Conservation (phyloP, 2,329 filamentous ascomycete genomes). For the Hypoxylon rubiginosum region DNA sequence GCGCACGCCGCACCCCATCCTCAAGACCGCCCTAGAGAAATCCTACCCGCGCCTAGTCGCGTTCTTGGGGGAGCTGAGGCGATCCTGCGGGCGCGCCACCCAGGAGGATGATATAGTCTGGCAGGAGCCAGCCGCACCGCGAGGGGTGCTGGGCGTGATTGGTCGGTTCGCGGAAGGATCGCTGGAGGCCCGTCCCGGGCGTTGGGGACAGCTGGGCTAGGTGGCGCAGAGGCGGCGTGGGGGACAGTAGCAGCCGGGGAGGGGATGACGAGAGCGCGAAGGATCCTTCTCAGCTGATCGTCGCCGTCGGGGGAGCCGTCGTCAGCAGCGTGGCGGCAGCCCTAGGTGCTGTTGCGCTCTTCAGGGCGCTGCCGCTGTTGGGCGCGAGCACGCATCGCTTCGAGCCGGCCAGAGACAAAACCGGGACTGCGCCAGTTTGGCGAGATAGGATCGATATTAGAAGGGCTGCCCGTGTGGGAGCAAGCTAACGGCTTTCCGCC, state of each 20-base stretch:
- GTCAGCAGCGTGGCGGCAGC: constrained; percentile 49
- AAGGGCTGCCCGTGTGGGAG: constrained; percentile 45
- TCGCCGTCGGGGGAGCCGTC: constrained; percentile 56
- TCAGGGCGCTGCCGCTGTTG: constrained; percentile 59
- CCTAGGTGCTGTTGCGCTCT: constrained; percentile 56
- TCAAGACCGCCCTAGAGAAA: constrained; percentile 50
- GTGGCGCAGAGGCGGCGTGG: constrained; percentile 52
- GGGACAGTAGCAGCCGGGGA: background rate
- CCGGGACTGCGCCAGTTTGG: constrained; percentile 60
- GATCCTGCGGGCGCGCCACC: constrained; percentile 4
- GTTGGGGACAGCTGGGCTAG: constrained; percentile 53
- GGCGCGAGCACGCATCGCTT: constrained; percentile 62
- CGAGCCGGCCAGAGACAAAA: constrained; percentile 49
- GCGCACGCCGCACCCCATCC: constrained; percentile 61
- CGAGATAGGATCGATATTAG: constrained; percentile 62
- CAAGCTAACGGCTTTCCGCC: constrained; percentile 19
- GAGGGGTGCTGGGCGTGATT: constrained; percentile 36
- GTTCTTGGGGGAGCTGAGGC: constrained; percentile 43
- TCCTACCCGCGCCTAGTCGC: constrained; percentile 46
- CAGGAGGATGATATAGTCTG: constrained; percentile 41
- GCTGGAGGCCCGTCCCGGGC: constrained; percentile 51
- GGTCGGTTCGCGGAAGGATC: constrained; percentile 51
- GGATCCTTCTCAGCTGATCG: constrained; percentile 49
- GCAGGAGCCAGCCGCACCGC: constrained; percentile 36
- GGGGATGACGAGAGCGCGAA: constrained; percentile 43